A percentile compares a stretch with the other conserved stretches of the same genome.
Evolutionary conservation across 2,329 filamentous ascomycete species (phyloP).

Genomic region (Sordariomycetes sp.): DNA sequence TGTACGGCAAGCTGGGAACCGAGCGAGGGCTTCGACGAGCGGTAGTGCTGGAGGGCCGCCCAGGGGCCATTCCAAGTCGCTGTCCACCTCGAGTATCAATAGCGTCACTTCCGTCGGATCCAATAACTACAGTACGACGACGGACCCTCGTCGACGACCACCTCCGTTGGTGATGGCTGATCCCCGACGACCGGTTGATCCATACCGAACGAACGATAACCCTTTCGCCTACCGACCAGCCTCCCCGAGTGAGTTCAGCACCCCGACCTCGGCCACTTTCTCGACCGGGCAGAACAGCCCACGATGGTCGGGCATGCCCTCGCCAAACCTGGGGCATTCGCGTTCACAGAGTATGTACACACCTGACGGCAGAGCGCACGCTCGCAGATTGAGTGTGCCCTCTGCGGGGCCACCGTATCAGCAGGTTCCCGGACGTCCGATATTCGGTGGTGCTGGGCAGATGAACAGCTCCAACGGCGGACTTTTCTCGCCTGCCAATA

Average conservation of each 20-base stretch:
- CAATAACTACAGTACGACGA: conserved; percentile 53
- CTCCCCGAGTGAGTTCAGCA: conserved; percentile 68
- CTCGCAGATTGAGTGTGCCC: conserved; percentile 73
- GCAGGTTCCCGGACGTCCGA: conserved; percentile 48
- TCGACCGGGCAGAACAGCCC: conserved; percentile 71
- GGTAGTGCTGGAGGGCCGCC: conserved; percentile 63
- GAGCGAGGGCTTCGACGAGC: conserved; percentile 69
- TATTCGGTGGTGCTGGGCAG: conserved; percentile 41
- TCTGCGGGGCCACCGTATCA: conserved; percentile 69
- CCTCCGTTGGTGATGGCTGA: conserved; percentile 78
- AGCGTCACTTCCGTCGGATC: conserved; percentile 62
- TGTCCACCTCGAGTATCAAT: conserved; percentile 80
- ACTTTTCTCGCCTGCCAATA: conserved; percentile 43
- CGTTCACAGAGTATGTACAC: conserved; percentile 65
- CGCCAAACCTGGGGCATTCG: conserved; percentile 62
- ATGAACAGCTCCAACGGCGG: conserved; percentile 45
- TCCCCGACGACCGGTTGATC: conserved; percentile 58
- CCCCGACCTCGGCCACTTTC: conserved; percentile 76
- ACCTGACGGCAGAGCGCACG: conserved; percentile 50
- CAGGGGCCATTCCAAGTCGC: conserved; percentile 73
- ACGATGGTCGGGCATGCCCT: conserved; percentile 60
- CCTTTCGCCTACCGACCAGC: conserved; percentile 55
- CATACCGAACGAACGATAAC: conserved; percentile 49
- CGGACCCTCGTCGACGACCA: conserved; percentile 63
- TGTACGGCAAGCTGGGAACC: conserved; percentile 61